These are phyloP conservation scores for Lasiosphaeria hispida DNA, from an alignment of 495 filamentous ascomycete genomes.

Conservation along the genomic window DNA sequence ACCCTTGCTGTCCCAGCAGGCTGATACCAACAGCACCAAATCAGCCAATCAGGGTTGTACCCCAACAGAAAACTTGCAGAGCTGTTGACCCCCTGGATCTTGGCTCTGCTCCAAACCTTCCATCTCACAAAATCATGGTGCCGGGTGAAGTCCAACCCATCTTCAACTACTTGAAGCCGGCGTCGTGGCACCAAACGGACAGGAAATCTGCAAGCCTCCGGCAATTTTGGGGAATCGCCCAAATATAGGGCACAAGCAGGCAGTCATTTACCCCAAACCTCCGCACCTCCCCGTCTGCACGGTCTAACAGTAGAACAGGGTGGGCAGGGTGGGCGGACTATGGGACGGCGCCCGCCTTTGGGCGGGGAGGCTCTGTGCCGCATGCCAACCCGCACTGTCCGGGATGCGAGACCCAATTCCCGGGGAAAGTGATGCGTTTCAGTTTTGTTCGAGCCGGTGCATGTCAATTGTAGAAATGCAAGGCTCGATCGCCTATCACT, in stretches of 20 bases:
- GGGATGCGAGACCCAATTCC: neutral
- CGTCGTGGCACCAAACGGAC: no score
- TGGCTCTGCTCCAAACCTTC: no score
- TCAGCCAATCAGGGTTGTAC: neutral
- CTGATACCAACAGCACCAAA: neutral
- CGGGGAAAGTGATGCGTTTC: slow-evolving; percentile 3
- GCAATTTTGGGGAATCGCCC: neutral
- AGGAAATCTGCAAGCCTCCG: neutral
- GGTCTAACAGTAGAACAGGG: neutral
- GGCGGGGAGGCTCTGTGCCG: neutral
- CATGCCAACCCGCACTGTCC: neutral
- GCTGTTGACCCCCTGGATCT: no score
- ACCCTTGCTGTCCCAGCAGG: no score
- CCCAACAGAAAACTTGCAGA: neutral
- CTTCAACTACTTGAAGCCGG: no score
- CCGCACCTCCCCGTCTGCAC: neutral
- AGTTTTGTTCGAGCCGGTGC: neutral
- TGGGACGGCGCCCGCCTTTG: neutral
- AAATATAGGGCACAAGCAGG: neutral
- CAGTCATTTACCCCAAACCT: neutral
- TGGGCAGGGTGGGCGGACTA: slow-evolving; percentile 1
- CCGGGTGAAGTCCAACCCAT: no score
- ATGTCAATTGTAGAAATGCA: no score
- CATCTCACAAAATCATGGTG: no score
- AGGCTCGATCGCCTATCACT: no score